These are phyloP conservation scores for Aspergillus latus DNA, from an alignment of 2,329 filamentous ascomycete genomes.

Conservation along the genomic window DNA sequence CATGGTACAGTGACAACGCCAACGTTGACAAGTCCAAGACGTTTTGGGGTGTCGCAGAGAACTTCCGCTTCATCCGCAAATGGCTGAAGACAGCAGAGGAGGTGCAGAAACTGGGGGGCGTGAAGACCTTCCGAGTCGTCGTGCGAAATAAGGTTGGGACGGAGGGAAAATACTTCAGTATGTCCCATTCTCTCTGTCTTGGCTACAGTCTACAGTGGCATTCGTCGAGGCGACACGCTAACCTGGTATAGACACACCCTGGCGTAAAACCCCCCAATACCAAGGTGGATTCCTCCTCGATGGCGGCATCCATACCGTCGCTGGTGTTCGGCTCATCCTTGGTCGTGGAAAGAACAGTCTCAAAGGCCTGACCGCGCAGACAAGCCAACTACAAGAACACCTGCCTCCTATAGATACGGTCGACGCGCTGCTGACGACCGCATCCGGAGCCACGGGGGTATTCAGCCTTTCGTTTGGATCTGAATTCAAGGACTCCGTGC, in stretches of 20 bases:
- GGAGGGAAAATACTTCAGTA: slow-evolving; percentile 55
- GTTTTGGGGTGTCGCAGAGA: slow-evolving; percentile 56
- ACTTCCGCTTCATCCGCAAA: slow-evolving; percentile 55
- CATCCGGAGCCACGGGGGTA: slow-evolving; percentile 51
- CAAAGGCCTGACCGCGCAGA: slow-evolving; percentile 50
- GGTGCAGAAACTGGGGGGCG: slow-evolving; percentile 48
- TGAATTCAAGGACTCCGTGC: slow-evolving; percentile 50
- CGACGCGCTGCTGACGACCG: slow-evolving; percentile 52
- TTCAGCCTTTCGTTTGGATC: slow-evolving; percentile 56
- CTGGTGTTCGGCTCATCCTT: slow-evolving; percentile 53
- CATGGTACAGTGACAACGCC: slow-evolving; percentile 51
- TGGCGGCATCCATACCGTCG: slow-evolving; percentile 58
- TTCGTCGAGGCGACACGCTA: not conserved
- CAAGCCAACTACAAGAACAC: slow-evolving; percentile 50
- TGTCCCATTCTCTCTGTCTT: slow-evolving; percentile 16
- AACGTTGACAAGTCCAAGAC: slow-evolving; percentile 42
- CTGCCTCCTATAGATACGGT: slow-evolving; percentile 59
- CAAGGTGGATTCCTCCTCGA: slow-evolving; percentile 62
- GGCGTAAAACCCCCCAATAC: slow-evolving; percentile 57
- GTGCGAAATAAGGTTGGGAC: slow-evolving; percentile 46
- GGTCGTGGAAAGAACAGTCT: slow-evolving; percentile 42
- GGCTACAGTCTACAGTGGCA: not conserved
- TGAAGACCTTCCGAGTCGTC: slow-evolving; percentile 52
- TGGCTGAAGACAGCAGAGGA: slow-evolving; percentile 49
- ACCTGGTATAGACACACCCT: slow-evolving; percentile 46